Evolutionary conservation across 2,329 filamentous ascomycete species (phyloP).

Genomic region (Neofusicoccum parvum): DNA sequence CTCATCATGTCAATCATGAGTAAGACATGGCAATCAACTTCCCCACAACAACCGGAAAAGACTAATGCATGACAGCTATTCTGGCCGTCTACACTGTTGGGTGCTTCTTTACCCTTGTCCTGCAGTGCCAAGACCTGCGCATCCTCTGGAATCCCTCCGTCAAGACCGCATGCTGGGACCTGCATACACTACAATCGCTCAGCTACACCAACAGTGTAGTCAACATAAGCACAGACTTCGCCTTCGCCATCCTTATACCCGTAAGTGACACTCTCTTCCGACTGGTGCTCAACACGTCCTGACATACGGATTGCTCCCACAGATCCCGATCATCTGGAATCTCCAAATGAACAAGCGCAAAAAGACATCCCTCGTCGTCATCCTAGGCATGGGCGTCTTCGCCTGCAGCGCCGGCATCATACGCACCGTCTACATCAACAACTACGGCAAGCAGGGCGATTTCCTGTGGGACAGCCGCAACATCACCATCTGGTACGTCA

Average conservation of each 20-base stretch:
- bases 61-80: slow-evolving; percentile 38
- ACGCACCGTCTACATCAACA: slow-evolving; percentile 39
- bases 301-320: slow-evolving; percentile 12
- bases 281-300: background rate
- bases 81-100: slow-evolving; percentile 47
- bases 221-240: slow-evolving; percentile 45
- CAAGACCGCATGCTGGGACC: slow-evolving; percentile 47
- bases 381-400: slow-evolving; percentile 35
- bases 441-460: slow-evolving; percentile 41
- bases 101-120: slow-evolving; percentile 51
- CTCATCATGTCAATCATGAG: slow-evolving; percentile 49
- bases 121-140: slow-evolving; percentile 53
- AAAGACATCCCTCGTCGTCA: slow-evolving; percentile 44
- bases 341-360: slow-evolving; percentile 47
- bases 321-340: slow-evolving; percentile 43
- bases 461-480: slow-evolving; percentile 46
- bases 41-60: slow-evolving; percentile 26
- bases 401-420: slow-evolving; percentile 46
- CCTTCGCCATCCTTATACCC: slow-evolving; percentile 46
- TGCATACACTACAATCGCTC: slow-evolving; percentile 43
- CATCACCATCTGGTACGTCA: slow-evolving; percentile 51
- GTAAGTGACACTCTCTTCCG: slow-evolving; percentile 21
- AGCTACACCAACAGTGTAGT: slow-evolving; percentile 50
- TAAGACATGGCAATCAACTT: slow-evolving; percentile 28
- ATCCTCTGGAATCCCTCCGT: slow-evolving; percentile 49